phyloP scores from a whole-genome alignment of 106 monocot species.

The Dendrobium officinale region DNA sequence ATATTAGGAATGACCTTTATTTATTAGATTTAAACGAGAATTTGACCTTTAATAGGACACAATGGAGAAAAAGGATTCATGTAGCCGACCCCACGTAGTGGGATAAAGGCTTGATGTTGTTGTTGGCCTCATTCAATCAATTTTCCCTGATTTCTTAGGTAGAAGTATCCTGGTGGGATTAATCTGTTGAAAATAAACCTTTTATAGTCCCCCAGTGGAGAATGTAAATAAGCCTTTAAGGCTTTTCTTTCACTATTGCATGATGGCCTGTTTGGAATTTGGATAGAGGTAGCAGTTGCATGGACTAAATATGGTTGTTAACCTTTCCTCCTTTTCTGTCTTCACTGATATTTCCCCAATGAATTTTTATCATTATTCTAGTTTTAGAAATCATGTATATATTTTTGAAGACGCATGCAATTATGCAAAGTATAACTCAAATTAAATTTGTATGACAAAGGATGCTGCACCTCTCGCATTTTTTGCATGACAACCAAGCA shows the following conservation, averaged over 20 bases:
- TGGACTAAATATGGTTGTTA: neutral
- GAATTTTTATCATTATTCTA: neutral
- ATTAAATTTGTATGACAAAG: no score
- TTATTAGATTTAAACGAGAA: no score
- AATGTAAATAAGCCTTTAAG: neutral
- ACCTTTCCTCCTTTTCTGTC: neutral
- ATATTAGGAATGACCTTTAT: no score
- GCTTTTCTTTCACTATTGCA: neutral
- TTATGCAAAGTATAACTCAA: no score
- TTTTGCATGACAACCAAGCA: no score
- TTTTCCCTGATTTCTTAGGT: neutral
- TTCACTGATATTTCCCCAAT: neutral
- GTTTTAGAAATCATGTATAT: neutral
- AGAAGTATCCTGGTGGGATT: neutral
- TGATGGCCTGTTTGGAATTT: neutral
- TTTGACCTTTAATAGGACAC: no score
- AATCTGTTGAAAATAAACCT: neutral
- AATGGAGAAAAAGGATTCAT: no score
- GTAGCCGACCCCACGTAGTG: no score
- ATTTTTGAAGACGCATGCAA: neutral
- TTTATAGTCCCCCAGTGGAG: neutral
- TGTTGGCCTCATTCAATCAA: neutral
- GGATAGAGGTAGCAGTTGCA: neutral
- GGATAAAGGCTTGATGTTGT: no score
- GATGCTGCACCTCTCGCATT: no score